These are phyloP conservation scores for Colletotrichum theobromicola DNA, from an alignment of 2,329 filamentous ascomycete species.

Conservation along the genomic window DNA sequence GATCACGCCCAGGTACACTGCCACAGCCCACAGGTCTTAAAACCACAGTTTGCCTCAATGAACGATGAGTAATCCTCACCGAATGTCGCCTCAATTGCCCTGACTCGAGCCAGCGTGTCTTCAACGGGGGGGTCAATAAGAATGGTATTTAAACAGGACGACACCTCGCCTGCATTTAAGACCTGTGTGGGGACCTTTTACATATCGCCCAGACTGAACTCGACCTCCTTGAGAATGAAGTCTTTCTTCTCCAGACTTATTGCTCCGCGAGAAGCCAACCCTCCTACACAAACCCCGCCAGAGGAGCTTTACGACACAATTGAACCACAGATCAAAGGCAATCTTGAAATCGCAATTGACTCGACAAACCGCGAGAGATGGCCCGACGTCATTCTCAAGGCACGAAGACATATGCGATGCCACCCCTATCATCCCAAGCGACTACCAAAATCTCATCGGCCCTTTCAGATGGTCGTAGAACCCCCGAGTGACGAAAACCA, in stretches of 20 bases:
- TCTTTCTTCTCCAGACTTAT: background rate
- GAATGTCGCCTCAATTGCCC: background rate
- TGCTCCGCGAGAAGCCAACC: rapidly evolving
- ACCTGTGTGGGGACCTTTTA: background rate
- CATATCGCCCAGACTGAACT: rapidly evolving
- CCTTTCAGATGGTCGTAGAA: background rate
- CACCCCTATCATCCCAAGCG: background rate
- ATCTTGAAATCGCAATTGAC: background rate
- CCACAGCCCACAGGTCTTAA: background rate
- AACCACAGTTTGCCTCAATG: background rate
- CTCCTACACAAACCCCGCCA: rapidly evolving
- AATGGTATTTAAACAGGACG: background rate
- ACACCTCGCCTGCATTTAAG: background rate
- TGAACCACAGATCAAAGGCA: background rate
- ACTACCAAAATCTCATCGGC: background rate
- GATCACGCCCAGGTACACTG: background rate
- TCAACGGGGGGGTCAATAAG: background rate
- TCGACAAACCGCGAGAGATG: background rate
- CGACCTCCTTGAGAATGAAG: background rate
- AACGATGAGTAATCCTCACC: background rate
- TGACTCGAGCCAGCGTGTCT: background rate
- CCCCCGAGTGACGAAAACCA: background rate
- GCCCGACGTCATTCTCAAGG: background rate
- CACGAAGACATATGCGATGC: background rate
- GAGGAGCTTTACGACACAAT: background rate